Base-by-base conservation (phyloP, 345 rosid genomes). In the Populus simonii region DNA sequence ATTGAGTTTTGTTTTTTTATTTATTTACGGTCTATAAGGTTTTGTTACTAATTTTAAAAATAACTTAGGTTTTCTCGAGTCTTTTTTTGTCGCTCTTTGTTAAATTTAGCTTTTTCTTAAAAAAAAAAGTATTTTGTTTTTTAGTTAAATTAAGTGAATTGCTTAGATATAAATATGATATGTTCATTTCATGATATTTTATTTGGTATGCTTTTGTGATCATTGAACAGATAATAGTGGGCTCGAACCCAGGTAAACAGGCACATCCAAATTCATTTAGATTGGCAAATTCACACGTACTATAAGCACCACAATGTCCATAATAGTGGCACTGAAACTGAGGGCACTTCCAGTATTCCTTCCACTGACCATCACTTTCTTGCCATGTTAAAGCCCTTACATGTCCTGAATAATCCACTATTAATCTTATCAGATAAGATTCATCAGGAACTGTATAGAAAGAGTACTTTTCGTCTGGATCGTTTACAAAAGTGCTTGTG, bases 231-330 rank as follows among this genome's bases (percentile, higher is more conserved):
- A 27, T 27, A 27, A 27, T 27, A n/a, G n/a, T n/a, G 23, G 78
- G 78, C 36, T 49, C 63, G 55, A 66, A 75, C n/a, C 78, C 78
- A 18, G 68, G 68, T 57, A 75, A 31, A 31, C 68, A 63, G 16
- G 33, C 51, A 15, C 78, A 75, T 66, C n/a, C 51, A 66, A 59
- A 75, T n/a, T 49, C 15, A 31, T 13, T 66, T 38, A 36, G 43
- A 66, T 66, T 39, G 11, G 43, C 33, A 31, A 4, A 1, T 43
- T 67, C 16, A 33, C 78, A 75, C n/a, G 35, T 68, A n/a, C 72
- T 47, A 22, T 11, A 75, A n/a, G 72, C 71, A n/a, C 78, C 78
- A 66, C 78, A 75, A 3, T 47, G 41, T 59, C 72, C 66, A 75
- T 75, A 66, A 33, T 47, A 29, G 65, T 66, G 51, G 4, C 78